Evolutionary conservation across 176 grass and related monocot genomes (phyloP), one percentile per base, ranked within the genome.

Genomic region (Oryza brachyantha): DNA sequence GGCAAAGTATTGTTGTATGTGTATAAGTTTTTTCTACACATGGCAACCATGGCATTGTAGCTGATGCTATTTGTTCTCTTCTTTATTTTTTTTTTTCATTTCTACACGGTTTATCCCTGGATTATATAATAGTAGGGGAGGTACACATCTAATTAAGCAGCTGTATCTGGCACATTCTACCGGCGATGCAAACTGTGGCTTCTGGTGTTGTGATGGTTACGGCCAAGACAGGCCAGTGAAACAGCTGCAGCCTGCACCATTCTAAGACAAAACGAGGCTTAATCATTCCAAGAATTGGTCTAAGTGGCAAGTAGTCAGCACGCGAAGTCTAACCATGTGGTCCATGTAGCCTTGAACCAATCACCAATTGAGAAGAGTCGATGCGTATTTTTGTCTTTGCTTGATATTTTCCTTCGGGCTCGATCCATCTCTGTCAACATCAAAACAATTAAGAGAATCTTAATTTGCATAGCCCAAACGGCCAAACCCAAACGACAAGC

Each of bases 291-390:
- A 55, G 7, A 55, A 55, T 55, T 57, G 21, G 52, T 24, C 52
- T 22, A 24, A 24, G 17, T 52, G 7, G 48, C 2, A n/a, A 57
- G n/a, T 57, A 24, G 48, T 19, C 48, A n/a, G 52, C 8, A 57
- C 52, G 52, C 52, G 10, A 26, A 71, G 66, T 84, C 82, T 24
- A 64, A 64, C 7, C 46, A 69, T 2, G 72, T 29, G 64, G 64
- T 19, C 29, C 28, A 52, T 52, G 48, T 52, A 52, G 48, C 48
- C 5, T 52, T 21, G 19, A 52, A 52, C 48, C 5, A 52, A 52
- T 8, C 48, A 52, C 48, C 48, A 52, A 43, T 13, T 13, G 13
- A 62, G 13, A 52, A 65, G 10, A 57, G 32, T 16, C 40, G 1
- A 34, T 32, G 13, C 0, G 10, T n/a, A n/a, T n/a, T n/a, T 24